phyloP scores from a whole-genome alignment of 2,329 filamentous ascomycete genomes.

The Venturia oleaginea region DNA sequence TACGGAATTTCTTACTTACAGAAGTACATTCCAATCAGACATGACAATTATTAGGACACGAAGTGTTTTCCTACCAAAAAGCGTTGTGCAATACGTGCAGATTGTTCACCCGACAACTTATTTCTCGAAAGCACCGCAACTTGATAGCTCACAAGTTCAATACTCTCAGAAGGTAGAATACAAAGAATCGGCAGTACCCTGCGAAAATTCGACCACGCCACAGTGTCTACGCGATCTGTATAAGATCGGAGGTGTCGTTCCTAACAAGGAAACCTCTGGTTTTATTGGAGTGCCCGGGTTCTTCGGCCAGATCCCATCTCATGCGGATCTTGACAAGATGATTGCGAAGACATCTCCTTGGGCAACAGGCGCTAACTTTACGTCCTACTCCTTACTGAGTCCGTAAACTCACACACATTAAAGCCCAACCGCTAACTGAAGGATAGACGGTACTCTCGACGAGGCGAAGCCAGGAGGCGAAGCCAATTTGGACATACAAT shows the following conservation, averaged over 20 bases:
- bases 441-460: not conserved
- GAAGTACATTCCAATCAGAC: slow-evolving; percentile 32
- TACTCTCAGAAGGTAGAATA: not conserved
- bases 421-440: not conserved
- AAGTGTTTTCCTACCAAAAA: slow-evolving; percentile 52
- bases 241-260: slow-evolving; percentile 33
- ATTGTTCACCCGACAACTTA: slow-evolving; percentile 58
- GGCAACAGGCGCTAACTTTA: slow-evolving; percentile 10
- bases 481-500: slow-evolving; percentile 15
- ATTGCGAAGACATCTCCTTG: slow-evolving; percentile 8
- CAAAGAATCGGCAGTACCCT: slow-evolving; percentile 19
- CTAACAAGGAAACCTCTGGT: slow-evolving; percentile 23
- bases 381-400: not conserved
- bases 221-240: slow-evolving; percentile 40
- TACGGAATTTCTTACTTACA: slow-evolving; percentile 49
- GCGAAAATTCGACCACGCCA: slow-evolving; percentile 37
- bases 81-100: slow-evolving; percentile 46
- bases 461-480: not conserved
- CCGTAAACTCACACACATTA: not conserved
- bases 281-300: slow-evolving; percentile 15
- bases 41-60: slow-evolving; percentile 43
- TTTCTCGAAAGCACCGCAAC: slow-evolving; percentile 29
- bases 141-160: not conserved
- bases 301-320: slow-evolving; percentile 9
- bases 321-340: slow-evolving; percentile 12